Conservation (phyloP, 768 basidiomycete species). For the Megacollybia marginata region DNA sequence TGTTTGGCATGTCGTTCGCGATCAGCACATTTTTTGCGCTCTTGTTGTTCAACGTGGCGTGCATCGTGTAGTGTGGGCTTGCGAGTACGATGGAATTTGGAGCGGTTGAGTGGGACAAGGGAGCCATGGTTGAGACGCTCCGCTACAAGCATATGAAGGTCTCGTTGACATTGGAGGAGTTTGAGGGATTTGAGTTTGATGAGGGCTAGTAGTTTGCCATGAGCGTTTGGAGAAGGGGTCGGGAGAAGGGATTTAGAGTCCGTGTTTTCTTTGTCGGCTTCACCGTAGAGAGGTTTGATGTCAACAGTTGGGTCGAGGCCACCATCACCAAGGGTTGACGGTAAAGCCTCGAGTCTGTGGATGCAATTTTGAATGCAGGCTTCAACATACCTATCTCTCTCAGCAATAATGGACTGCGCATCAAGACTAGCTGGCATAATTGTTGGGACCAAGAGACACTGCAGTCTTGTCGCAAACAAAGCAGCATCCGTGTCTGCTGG, state of each 20-base stretch:
- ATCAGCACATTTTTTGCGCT: conserved; percentile 86
- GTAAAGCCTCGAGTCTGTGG: conserved; percentile 72
- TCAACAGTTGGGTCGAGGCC: conserved; percentile 69
- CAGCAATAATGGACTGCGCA: conserved; percentile 83
- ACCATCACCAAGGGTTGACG: conserved; percentile 78
- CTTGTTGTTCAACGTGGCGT: conserved; percentile 79
- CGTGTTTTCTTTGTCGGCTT: conserved; percentile 87
- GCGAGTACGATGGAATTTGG: conserved; percentile 81
- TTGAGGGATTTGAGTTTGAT: too few species aligned
- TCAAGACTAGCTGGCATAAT: conserved; percentile 90
- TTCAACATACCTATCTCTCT: conserved; percentile 87
- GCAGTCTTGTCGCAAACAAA: conserved; percentile 64
- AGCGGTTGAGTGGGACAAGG: too few species aligned
- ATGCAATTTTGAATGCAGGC: conserved; percentile 85
- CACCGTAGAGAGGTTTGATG: conserved; percentile 80
- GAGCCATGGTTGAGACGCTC: conserved; percentile 84
- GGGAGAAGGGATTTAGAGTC: conserved; percentile 85
- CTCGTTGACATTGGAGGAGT: conserved; percentile 88
- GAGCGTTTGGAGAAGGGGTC: too few species aligned
- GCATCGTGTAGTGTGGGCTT: conserved; percentile 88
- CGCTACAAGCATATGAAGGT: conserved; percentile 77
- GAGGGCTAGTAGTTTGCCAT: too few species aligned
- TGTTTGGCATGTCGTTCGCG: conserved; percentile 92
- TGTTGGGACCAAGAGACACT: conserved; percentile 79
- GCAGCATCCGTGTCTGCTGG: conserved; percentile 50